Percentiles rank a stretch among this genome's conserved stretches.
Conservation (phyloP, 2,329 filamentous ascomycete species). For the Cladosporium sp. region DNA sequence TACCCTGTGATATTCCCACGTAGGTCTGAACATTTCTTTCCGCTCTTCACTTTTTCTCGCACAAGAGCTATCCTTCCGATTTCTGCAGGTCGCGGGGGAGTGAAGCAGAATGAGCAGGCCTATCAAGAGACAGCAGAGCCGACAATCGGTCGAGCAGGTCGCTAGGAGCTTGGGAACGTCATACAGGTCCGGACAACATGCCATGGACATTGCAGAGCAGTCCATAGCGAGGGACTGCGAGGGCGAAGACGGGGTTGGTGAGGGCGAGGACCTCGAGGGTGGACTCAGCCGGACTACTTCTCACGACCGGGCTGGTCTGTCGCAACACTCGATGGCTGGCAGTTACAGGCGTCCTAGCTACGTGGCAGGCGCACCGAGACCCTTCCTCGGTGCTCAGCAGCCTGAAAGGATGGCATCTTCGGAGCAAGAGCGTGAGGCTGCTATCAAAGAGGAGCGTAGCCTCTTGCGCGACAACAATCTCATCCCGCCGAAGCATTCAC, state of each 20-base stretch:
- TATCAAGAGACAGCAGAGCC: conserved; percentile 10
- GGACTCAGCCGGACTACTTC: conserved; percentile 16
- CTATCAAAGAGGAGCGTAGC: conserved; percentile 52
- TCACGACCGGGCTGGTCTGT: conserved; percentile 12
- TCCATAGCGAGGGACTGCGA: conserved; percentile 17
- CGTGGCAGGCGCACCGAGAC: conserved; percentile 65
- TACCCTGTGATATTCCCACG: not conserved
- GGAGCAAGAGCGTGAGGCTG: conserved; percentile 48
- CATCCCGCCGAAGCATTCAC: conserved; percentile 47
- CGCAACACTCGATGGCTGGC: conserved; percentile 48
- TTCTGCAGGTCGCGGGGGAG: not conserved
- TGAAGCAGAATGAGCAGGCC: conserved; percentile 15
- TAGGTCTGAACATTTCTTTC: not conserved
- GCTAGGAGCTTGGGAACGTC: conserved; percentile 25
- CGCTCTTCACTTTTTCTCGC: not conserved
- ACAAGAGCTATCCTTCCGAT: not conserved
- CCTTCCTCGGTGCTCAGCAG: conserved; percentile 57
- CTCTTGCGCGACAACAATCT: conserved; percentile 55
- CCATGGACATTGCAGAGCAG: conserved; percentile 14
- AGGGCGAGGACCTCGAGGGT: conserved; percentile 12
- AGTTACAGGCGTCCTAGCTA: conserved; percentile 73
- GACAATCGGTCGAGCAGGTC: conserved; percentile 1
- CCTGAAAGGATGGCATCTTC: conserved; percentile 33
- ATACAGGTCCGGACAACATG: conserved; percentile 17
- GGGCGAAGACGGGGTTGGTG: not conserved